These are phyloP conservation scores for Penicillium janthinellum DNA, from an alignment of 2,329 filamentous ascomycete species.

Conservation along the genomic window DNA sequence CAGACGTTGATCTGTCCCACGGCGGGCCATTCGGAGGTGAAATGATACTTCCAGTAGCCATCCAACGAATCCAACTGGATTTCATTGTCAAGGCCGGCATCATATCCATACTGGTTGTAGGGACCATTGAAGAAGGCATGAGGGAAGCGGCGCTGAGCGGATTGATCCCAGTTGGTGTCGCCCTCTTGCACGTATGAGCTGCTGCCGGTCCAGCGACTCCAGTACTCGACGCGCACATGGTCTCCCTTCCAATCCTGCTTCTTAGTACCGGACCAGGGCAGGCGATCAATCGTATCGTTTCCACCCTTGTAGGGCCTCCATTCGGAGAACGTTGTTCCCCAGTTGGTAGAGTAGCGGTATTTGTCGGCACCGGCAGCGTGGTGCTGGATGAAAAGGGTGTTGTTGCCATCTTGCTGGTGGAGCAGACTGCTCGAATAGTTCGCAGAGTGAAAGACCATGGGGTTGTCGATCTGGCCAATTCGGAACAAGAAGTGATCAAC, in stretches of 20 bases:
- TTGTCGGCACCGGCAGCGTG: constrained; percentile 63
- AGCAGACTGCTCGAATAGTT: constrained; percentile 62
- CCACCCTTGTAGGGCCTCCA: constrained; percentile 59
- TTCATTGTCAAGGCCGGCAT: constrained; percentile 58
- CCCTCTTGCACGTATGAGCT: constrained; percentile 63
- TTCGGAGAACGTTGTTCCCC: constrained; percentile 60
- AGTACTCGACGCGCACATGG: constrained; percentile 66
- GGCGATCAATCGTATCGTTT: constrained; percentile 51
- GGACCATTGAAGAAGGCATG: constrained; percentile 64
- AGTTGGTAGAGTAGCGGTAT: constrained; percentile 66
- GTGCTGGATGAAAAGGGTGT: constrained; percentile 55
- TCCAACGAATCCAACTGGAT: constrained; percentile 52
- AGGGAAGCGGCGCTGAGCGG: constrained; percentile 56
- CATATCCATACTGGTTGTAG: constrained; percentile 67
- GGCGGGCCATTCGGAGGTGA: constrained; percentile 65
- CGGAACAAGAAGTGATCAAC: constrained; percentile 64
- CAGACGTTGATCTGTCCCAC: constrained; percentile 65
- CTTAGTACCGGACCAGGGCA: constrained; percentile 60
- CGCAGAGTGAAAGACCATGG: constrained; percentile 59
- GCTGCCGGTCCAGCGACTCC: constrained; percentile 60
- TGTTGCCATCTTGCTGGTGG: constrained; percentile 42
- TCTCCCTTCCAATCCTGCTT: constrained; percentile 62
- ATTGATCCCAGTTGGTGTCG: constrained; percentile 48
- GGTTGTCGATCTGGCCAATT: constrained; percentile 61
- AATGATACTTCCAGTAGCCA: constrained; percentile 59